Percentiles rank a stretch among this genome's conserved stretches.
These are phyloP conservation scores for Botrytis pseudocinerea DNA, from an alignment of 2,329 filamentous ascomycete species.

Conservation along the genomic window DNA sequence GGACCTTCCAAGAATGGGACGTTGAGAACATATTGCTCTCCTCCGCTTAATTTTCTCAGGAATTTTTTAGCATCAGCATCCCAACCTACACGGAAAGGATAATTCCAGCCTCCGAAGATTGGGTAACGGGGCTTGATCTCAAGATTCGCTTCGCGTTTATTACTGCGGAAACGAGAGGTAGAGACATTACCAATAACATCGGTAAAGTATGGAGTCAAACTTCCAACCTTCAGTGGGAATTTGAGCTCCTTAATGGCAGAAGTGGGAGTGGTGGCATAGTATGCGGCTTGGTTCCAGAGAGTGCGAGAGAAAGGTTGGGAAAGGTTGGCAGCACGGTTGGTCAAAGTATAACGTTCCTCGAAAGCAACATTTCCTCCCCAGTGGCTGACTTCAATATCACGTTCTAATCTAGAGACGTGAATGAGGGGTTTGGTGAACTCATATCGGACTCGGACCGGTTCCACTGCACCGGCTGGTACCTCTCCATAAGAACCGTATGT, in stretches of 20 bases:
- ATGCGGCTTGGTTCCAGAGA: constrained; percentile 70
- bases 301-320: constrained; percentile 72
- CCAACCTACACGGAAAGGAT: constrained; percentile 96
- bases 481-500: constrained; percentile 89
- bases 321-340: constrained; percentile 81
- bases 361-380: constrained; percentile 97
- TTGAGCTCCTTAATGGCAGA: constrained; percentile 79
- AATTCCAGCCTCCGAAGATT: constrained; percentile 97
- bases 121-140: constrained; percentile 94
- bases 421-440: constrained; percentile 93
- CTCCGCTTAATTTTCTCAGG: constrained; percentile 62
- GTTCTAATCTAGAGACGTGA: constrained; percentile 76
- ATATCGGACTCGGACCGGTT: constrained; percentile 79
- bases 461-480: constrained; percentile 71
- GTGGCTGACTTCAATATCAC: constrained; percentile 93
- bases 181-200: constrained; percentile 97
- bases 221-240: constrained; percentile 77
- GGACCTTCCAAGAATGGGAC: constrained; percentile 93
- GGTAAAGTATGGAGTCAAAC: constrained; percentile 86
- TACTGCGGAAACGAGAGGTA: constrained; percentile 82
- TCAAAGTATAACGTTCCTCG: constrained; percentile 88
- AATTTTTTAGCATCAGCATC: constrained; percentile 80
- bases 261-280: constrained; percentile 69
- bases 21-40: constrained; percentile 78
- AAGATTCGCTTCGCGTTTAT: constrained; percentile 74